Base-by-base conservation (phyloP, 2,329 filamentous ascomycete genomes). In the Diatrype stigma region DNA sequence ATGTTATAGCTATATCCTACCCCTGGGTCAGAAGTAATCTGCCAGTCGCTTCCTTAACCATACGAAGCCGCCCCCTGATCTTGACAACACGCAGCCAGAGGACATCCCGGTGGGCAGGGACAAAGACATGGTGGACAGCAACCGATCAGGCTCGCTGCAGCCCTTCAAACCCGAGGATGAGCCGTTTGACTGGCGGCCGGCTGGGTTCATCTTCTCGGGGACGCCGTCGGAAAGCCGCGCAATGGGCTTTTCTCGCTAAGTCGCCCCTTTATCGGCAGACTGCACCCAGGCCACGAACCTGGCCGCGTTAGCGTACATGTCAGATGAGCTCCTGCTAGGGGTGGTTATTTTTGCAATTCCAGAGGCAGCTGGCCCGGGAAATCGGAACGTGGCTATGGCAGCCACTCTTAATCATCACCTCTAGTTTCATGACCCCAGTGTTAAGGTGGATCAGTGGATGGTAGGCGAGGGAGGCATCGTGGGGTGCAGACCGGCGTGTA, bases 381-480 rank as follows among this genome's bases (percentile, higher is more conserved):
- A 48, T 10, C 23, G 44, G 3, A 57, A 59, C 32, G 40, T 59
- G 5, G 28, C 49, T 5, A 35, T 57, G 37, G 55, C n/a, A 19
- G 45, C 50, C 3, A 59, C 38, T 21, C 51, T 59, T 8, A 57
- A 47, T 17, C 55, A 56, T 34, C 54, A 42, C 12, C 22, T 57
- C 6, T 53, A 50, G 2, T 57, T 59, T 17, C 57, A 57, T 23
- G 51, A 56, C 17, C 40, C 48, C 6, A 3, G 26, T 1, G 48
- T 17, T 3, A 28, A 45, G 16, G 48, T 50, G 0, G 49, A 57
- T 37, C 21, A 50, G 19, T 56, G 55, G 53, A 42, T 56, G 5
- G 45, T 59, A 2, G 1, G 38, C 14, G 55, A 54, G 46, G 48
- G 55, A 1, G 38, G 51, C 57, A 3, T 38, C 55, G 2, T 59